phyloP scores from a whole-genome alignment of 176 grass and related monocot genomes.

The Stipa capillata region DNA sequence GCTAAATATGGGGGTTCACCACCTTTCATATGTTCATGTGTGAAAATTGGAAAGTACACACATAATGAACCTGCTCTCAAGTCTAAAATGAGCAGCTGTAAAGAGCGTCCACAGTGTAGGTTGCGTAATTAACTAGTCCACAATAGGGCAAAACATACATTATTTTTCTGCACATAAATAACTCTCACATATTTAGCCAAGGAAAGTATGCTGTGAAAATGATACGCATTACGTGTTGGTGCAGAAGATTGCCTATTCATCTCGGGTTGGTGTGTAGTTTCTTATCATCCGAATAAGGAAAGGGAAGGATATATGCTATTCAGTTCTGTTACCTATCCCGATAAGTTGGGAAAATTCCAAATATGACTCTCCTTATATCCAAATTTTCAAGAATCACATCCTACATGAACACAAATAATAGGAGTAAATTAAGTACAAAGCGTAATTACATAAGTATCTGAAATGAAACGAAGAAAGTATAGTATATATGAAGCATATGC shows the following conservation, averaged over 20 bases:
- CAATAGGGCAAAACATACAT: background rate
- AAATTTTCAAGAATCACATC: slow-evolving; percentile 53
- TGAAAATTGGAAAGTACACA: background rate
- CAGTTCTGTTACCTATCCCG: slow-evolving; percentile 59
- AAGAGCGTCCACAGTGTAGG: background rate
- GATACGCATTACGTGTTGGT: background rate
- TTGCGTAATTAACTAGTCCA: background rate
- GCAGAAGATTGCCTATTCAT: background rate
- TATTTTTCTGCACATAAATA: background rate
- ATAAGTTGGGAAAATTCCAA: slow-evolving; percentile 95
- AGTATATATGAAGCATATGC: background rate
- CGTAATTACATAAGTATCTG: background rate
- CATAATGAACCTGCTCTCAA: background rate
- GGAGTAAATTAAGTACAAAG: background rate
- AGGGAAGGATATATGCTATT: background rate
- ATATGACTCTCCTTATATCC: slow-evolving; percentile 91
- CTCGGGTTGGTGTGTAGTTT: background rate
- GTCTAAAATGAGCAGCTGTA: background rate
- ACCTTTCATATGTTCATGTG: background rate
- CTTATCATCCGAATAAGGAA: background rate
- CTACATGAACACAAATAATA: slow-evolving; percentile 34
- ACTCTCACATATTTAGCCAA: background rate
- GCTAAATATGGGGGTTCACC: background rate
- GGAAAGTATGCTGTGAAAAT: background rate
- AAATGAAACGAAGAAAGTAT: background rate